Percentiles rank a stretch among this genome's conserved stretches.
phyloP scores from a whole-genome alignment of 805 yeast species.

The Candida pseudoglaebosa region DNA sequence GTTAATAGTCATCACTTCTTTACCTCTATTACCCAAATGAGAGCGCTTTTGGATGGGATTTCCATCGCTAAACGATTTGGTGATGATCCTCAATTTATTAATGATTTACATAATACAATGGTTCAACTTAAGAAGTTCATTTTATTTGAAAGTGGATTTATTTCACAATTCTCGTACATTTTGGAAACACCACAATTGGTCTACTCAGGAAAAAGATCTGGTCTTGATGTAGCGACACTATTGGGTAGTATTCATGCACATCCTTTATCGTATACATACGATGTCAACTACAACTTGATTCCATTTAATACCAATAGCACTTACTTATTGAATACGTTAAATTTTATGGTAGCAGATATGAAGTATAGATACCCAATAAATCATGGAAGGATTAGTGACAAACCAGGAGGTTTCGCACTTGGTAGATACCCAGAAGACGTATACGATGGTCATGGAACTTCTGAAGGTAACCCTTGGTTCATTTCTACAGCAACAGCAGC shows the following conservation, averaged over 20 bases:
- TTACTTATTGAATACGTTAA: constrained; percentile 58
- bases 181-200: constrained; percentile 62
- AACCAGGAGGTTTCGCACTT: constrained; percentile 54
- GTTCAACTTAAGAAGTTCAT: constrained; percentile 36
- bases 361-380: constrained; percentile 74
- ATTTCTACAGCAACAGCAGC: constrained; percentile 69
- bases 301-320: constrained; percentile 64
- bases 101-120: constrained; percentile 25
- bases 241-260: constrained; percentile 50
- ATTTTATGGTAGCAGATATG: constrained; percentile 64
- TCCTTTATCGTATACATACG: constrained; percentile 11
- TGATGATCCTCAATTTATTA: constrained; percentile 24
- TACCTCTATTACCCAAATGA: constrained; percentile 70
- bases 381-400: constrained; percentile 36
- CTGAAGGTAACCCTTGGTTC: constrained; percentile 95
- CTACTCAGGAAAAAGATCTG: constrained; percentile 47
- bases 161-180: constrained; percentile 44
- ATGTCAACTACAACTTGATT: constrained; percentile 37
- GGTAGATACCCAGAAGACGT: constrained; percentile 94
- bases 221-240: constrained; percentile 76
- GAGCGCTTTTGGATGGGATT: constrained; percentile 58
- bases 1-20: constrained; percentile 71
- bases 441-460: constrained; percentile 68
- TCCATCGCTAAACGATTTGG: constrained; percentile 23
- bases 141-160: constrained; percentile 39